Evolutionary conservation across 164 flowering plant genomes (phyloP).

Genomic region (Vitis labrusca): DNA sequence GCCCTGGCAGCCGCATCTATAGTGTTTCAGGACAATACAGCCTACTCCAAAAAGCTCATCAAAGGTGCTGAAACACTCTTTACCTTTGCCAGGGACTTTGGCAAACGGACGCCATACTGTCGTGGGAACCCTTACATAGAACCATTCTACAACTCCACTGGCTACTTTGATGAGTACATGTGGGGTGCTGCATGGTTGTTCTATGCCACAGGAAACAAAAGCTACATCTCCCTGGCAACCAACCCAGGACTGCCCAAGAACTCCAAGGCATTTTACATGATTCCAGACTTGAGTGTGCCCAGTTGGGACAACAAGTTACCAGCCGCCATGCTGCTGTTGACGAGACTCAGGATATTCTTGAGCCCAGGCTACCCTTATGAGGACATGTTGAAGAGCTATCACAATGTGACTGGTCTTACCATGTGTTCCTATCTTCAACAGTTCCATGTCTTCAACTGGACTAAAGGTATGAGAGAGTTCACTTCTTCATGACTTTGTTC

Average conservation of each 20-base stretch:
- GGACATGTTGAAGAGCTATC: slow-evolving; percentile 55
- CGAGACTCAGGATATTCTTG: slow-evolving; percentile 32
- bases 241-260: slow-evolving; percentile 41
- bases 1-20: slow-evolving; percentile 88
- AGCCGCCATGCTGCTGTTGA: slow-evolving; percentile 31
- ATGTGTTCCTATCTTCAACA: slow-evolving; percentile 75
- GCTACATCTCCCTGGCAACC: slow-evolving; percentile 60
- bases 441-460: slow-evolving; percentile 58
- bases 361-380: slow-evolving; percentile 56
- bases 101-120: slow-evolving; percentile 35
- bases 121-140: slow-evolving; percentile 38
- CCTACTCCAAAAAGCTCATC: slow-evolving; percentile 58
- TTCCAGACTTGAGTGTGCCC: slow-evolving; percentile 11
- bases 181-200: slow-evolving; percentile 86
- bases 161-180: slow-evolving; percentile 79
- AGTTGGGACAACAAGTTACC: slow-evolving; percentile 48
- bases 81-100: slow-evolving; percentile 48
- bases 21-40: slow-evolving; percentile 57
- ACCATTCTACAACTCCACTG: slow-evolving; percentile 60
- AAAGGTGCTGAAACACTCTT: slow-evolving; percentile 64
- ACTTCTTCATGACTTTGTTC: neutral
- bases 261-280: slow-evolving; percentile 38
- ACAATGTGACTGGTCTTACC: slow-evolving; percentile 47
- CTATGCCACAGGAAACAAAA: slow-evolving; percentile 73
- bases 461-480: slow-evolving; percentile 45